A percentile compares a stretch with the other conserved stretches of the same genome.
Evolutionary conservation across 192 early-diverging fungal species (phyloP).

Genomic region (Thamnidium elegans): DNA sequence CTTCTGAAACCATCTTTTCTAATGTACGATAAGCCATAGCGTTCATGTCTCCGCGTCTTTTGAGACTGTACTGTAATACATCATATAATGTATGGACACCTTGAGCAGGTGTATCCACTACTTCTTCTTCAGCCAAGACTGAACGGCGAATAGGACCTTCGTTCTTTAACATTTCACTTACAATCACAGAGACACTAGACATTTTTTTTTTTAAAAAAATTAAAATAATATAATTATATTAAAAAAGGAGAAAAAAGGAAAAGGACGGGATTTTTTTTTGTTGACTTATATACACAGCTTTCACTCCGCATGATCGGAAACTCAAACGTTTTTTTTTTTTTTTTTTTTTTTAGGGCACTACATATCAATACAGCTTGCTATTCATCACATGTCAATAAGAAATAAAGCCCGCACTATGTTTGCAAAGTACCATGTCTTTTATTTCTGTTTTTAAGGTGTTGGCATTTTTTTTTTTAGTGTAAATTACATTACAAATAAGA

Average conservation of each 20-base stretch:
- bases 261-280: not conserved
- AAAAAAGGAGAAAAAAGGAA: not conserved
- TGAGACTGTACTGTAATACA: slow-evolving; percentile 57
- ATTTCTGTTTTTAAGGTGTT: no score
- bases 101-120: slow-evolving; percentile 42
- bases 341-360: no score
- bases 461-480: no score
- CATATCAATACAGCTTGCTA: no score
- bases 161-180: not conserved
- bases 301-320: no score
- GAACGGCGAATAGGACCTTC: slow-evolving; percentile 48
- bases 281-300: no score
- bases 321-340: no score
- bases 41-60: slow-evolving; percentile 49
- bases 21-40: slow-evolving; percentile 70
- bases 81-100: slow-evolving; percentile 71
- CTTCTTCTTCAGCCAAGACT: slow-evolving; percentile 43
- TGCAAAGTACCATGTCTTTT: no score
- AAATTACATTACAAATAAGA: slow-evolving; percentile 75
- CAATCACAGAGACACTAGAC: not conserved
- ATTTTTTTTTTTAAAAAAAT: not conserved
- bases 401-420: no score
- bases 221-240: not conserved
- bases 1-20: slow-evolving; percentile 62
- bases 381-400: no score